Percentiles rank a stretch among this genome's conserved stretches.
phyloP scores from a whole-genome alignment of 345 rosid genomes.

The Arabis alpina region DNA sequence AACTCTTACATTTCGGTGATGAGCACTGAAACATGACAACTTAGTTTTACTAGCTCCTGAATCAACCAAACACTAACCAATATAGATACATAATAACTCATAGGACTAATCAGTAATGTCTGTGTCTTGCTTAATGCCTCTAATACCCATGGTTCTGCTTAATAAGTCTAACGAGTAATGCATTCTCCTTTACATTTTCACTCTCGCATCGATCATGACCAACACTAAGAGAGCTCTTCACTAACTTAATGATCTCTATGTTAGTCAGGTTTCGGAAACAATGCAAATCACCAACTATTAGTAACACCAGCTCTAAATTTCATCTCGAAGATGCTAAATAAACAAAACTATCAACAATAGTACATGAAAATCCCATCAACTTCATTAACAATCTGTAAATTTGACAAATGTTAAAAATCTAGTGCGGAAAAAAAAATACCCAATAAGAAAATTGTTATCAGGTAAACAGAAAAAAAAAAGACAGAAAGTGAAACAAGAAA shows the following conservation, averaged over 20 bases:
- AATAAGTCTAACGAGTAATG: neutral
- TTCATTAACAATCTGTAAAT: no score
- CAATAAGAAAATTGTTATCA: no score
- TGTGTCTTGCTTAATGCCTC: neutral
- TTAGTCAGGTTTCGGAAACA: neutral
- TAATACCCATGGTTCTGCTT: constrained; percentile 2
- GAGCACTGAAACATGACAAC: no score
- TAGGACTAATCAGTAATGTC: neutral
- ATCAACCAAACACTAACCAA: constrained; percentile 2
- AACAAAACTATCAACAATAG: no score
- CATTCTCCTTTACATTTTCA: neutral
- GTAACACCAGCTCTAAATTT: neutral
- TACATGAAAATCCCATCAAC: no score
- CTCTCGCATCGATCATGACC: no score
- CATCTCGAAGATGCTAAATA: neutral
- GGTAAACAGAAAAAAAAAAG: no score
- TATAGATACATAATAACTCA: neutral
- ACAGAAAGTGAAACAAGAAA: neutral
- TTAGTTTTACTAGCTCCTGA: neutral
- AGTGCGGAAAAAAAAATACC: no score
- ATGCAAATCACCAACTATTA: neutral
- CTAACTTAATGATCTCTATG: neutral
- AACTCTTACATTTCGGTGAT: no score
- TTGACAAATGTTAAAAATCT: no score
- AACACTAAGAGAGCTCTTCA: neutral